A percentile compares a stretch with the other conserved stretches of the same genome.
Conservation (phyloP, 2,329 filamentous ascomycete genomes). For the Alternaria novae-zelandiae region DNA sequence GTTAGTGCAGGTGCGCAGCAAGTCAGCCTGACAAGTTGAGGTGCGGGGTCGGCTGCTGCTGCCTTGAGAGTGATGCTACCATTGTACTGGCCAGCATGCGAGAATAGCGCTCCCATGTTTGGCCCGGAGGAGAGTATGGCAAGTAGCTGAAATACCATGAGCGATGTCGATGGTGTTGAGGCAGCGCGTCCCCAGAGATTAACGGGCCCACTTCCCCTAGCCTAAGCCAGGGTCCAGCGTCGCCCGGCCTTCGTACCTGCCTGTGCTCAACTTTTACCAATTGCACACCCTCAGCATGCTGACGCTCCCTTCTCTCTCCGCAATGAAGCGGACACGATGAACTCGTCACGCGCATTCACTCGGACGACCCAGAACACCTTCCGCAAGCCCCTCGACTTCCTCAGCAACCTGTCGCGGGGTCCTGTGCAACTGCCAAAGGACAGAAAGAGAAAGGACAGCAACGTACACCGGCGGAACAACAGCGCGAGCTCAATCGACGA, state of each 20-base stretch:
- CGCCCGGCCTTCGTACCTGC: slow-evolving; percentile 14
- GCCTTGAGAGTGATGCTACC: neutral
- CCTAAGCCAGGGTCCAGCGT: slow-evolving; percentile 14
- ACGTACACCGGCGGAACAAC: slow-evolving; percentile 38
- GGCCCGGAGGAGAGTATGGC: too few relatives aligned
- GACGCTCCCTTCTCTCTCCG: slow-evolving; percentile 26
- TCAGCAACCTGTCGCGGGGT: slow-evolving; percentile 38
- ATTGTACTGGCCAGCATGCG: neutral
- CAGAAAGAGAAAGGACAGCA: slow-evolving; percentile 22
- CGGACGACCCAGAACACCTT: slow-evolving; percentile 40
- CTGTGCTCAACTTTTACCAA: slow-evolving; percentile 24
- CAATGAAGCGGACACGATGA: slow-evolving; percentile 40
- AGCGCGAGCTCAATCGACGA: slow-evolving; percentile 48
- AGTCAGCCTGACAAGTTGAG: neutral
- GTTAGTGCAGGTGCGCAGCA: neutral
- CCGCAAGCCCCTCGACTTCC: slow-evolving; percentile 45
- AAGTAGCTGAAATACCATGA: neutral
- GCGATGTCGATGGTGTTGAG: slow-evolving; percentile 48
- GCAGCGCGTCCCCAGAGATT: neutral
- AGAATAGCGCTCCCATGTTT: too few relatives aligned
- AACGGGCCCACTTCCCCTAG: slow-evolving; percentile 10
- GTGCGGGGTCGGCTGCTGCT: neutral
- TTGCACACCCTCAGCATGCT: slow-evolving; percentile 17
- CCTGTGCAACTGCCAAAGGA: slow-evolving; percentile 22
- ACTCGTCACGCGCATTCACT: slow-evolving; percentile 42